phyloP scores from a whole-genome alignment of 2,329 filamentous ascomycete genomes.

The Ophiosphaerella korrae region DNA sequence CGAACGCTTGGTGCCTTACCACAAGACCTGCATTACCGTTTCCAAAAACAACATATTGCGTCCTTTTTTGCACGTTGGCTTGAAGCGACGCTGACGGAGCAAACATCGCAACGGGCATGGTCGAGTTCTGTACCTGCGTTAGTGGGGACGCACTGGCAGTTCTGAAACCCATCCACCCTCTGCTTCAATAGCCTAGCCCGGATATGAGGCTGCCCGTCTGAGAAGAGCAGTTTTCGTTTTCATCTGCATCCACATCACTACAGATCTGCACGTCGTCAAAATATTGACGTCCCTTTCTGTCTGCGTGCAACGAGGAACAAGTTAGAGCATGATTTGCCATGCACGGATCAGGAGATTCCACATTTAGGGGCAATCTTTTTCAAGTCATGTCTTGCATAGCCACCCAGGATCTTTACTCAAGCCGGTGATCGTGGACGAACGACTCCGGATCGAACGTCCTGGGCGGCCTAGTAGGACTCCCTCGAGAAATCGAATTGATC shows the following conservation, averaged over 20 bases:
- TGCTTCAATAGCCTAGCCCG: slow-evolving; percentile 28
- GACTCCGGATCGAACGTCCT: slow-evolving; percentile 7
- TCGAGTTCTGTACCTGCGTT: slow-evolving; percentile 44
- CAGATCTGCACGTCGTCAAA: slow-evolving; percentile 13
- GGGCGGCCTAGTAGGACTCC: slow-evolving; percentile 1
- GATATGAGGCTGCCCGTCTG: slow-evolving; percentile 26
- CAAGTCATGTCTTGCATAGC: slow-evolving; percentile 26
- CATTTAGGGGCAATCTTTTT: slow-evolving; percentile 13
- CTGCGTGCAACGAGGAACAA: slow-evolving; percentile 20
- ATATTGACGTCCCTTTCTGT: slow-evolving; percentile 19
- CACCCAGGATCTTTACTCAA: slow-evolving; percentile 10
- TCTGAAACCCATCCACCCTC: slow-evolving; percentile 41
- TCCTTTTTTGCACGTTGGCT: slow-evolving; percentile 21
- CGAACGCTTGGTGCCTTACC: slow-evolving; percentile 36
- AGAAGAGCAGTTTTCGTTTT: slow-evolving; percentile 29
- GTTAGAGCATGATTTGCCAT: slow-evolving; percentile 21
- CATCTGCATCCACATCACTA: slow-evolving; percentile 21
- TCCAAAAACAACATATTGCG: slow-evolving; percentile 34
- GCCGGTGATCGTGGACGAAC: slow-evolving; percentile 10
- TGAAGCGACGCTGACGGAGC: slow-evolving; percentile 28
- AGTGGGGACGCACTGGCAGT: slow-evolving; percentile 31
- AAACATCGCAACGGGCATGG: slow-evolving; percentile 39
- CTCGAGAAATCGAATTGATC: slow-evolving; percentile 12
- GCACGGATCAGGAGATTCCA: slow-evolving; percentile 12
- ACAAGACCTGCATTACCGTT: slow-evolving; percentile 33